phyloP scores from a whole-genome alignment of 805 yeast species.

The Pichia pseudocactophila region DNA sequence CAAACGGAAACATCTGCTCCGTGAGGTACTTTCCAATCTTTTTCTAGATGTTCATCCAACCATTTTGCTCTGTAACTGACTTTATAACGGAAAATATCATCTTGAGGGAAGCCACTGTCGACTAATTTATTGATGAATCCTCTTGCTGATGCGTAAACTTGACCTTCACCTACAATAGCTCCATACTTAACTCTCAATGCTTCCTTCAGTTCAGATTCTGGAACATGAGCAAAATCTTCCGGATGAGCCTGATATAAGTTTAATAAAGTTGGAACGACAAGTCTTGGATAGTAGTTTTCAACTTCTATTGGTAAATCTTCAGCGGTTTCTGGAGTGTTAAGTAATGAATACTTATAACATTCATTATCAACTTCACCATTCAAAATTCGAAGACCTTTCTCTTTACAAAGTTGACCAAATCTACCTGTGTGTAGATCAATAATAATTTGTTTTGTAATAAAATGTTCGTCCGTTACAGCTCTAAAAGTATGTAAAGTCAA shows the following conservation, averaged over 20 bases:
- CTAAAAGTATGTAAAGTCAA: constrained; percentile 24
- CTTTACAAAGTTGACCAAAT: constrained; percentile 5
- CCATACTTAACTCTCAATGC: constrained; percentile 25
- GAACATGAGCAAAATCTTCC: constrained; percentile 9
- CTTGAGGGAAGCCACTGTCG: constrained; percentile 22
- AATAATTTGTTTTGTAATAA: constrained; percentile 26
- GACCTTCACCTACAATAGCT: constrained; percentile 30
- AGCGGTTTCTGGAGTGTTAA: constrained; percentile 19
- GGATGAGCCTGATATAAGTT: constrained; percentile 11
- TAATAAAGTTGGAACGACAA: constrained; percentile 19
- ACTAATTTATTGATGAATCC: constrained; percentile 28
- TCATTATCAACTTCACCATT: constrained; percentile 14
- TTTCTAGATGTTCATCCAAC: constrained; percentile 15
- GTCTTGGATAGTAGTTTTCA: constrained; percentile 30
- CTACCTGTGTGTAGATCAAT: constrained; percentile 26
- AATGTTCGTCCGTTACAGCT: constrained; percentile 33
- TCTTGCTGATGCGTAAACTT: constrained; percentile 32
- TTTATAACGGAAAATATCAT: constrained; percentile 26
- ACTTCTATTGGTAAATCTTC: constrained; percentile 26
- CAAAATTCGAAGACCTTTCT: constrained; percentile 8
- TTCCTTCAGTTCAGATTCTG: constrained; percentile 10
- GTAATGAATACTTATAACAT: constrained; percentile 6
- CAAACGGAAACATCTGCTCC: constrained; percentile 29
- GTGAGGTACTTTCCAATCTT: constrained; percentile 28
- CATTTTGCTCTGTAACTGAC: constrained; percentile 23